Evolutionary conservation across 176 grass and related monocot genomes (phyloP).

Genomic region (Rhipidocladum racemiflorum): DNA sequence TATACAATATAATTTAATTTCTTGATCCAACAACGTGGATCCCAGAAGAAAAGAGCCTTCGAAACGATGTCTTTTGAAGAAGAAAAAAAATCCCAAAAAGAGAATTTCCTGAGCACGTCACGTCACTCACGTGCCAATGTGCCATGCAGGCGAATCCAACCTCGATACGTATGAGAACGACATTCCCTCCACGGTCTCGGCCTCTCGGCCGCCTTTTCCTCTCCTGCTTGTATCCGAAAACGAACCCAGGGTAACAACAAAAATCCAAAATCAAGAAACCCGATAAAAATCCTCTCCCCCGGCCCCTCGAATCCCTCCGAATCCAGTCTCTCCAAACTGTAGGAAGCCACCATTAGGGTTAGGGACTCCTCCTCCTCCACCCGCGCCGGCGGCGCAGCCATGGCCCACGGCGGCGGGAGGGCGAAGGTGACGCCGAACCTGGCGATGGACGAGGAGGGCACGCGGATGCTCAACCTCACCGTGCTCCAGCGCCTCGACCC

Average conservation of each 20-base stretch:
- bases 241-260: background rate
- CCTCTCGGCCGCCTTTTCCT: background rate
- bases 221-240: background rate
- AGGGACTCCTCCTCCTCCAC: background rate
- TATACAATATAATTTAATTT: too few relatives aligned
- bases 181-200: background rate
- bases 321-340: conserved; percentile 31
- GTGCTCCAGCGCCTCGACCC: conserved; percentile 63
- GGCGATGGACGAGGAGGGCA: conserved; percentile 42
- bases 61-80: too few relatives aligned
- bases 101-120: too few relatives aligned
- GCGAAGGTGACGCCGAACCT: conserved; percentile 59
- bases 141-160: too few relatives aligned
- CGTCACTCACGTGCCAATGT: too few relatives aligned
- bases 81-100: too few relatives aligned
- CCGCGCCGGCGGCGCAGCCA: conserved; percentile 24
- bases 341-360: background rate
- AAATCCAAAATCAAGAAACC: too few relatives aligned
- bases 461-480: conserved; percentile 59
- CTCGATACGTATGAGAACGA: too few relatives aligned
- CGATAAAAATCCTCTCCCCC: too few relatives aligned
- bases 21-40: too few relatives aligned
- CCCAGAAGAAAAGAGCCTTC: too few relatives aligned
- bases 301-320: background rate
- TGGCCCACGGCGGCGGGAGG: conserved; percentile 37